Evolutionary conservation across 106 monocot genomes (phyloP).

Genomic region (Ottelia alismoides): DNA sequence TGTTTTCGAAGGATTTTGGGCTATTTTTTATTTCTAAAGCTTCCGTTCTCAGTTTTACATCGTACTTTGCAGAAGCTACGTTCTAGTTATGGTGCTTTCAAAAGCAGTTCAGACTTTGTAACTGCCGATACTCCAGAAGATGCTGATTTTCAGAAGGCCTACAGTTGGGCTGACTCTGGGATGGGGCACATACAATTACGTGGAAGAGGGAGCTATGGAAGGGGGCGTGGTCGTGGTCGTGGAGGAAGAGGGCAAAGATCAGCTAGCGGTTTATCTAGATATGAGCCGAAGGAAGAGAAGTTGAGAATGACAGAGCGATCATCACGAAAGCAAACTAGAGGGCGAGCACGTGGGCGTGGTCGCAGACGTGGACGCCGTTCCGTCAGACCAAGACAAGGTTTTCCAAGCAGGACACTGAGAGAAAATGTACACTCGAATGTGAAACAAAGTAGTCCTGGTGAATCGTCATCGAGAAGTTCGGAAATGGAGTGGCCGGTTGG

Average conservation of each 20-base stretch:
- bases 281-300: slow-evolving; percentile 15
- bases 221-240: slow-evolving; percentile 30
- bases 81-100: slow-evolving; percentile 36
- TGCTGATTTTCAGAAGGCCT: slow-evolving; percentile 24
- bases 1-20: neutral
- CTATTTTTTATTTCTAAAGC: neutral
- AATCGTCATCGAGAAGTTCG: no score
- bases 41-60: neutral
- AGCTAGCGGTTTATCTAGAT: slow-evolving; percentile 10
- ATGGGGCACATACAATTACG: slow-evolving; percentile 30
- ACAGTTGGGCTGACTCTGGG: slow-evolving; percentile 43
- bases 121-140: slow-evolving; percentile 16
- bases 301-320: slow-evolving; percentile 13
- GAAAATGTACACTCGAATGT: no score
- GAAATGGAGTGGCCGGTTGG: no score
- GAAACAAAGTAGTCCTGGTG: no score
- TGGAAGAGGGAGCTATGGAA: slow-evolving; percentile 43
- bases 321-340: slow-evolving; percentile 31
- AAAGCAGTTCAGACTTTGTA: slow-evolving; percentile 31
- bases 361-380: slow-evolving; percentile 54
- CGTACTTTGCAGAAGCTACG: slow-evolving; percentile 40
- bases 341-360: slow-evolving; percentile 45
- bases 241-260: slow-evolving; percentile 34
- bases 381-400: no score
- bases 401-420: no score